Evolutionary conservation across 2,329 filamentous ascomycete species (phyloP), one percentile per base, ranked within the genome.

Genomic region (Monilinia aucupariae): DNA sequence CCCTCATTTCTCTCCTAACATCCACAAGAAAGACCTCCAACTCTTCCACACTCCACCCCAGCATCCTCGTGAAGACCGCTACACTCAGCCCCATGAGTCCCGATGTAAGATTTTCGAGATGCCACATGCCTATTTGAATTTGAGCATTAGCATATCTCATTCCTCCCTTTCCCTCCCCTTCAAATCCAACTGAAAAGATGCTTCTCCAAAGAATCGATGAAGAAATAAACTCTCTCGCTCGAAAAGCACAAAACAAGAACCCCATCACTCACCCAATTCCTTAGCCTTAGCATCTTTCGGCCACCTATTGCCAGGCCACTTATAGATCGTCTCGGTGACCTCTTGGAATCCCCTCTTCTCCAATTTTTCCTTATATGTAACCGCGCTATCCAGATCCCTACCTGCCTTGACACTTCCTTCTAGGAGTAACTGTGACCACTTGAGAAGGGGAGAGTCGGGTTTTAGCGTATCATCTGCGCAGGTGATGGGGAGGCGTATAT

Each of bases 21-120:
- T 78, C 74, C 22, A 79, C 72, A n/a, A 82, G 74, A 61, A 80
- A 79, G 9, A 79, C 62, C 68, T 82, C 78, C 17, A 81, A 77
- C 64, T 81, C 73, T 34, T 80, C 77, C 30, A 74, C 74, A 25
- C 72, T 74, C 81, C 80, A 83, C 1, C 74, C 74, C 54, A 82
- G 71, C 1, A 79, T 76, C 30, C 79, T 75, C 2, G 79, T 81
- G 67, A 82, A 74, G 22, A 79, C 66, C 82, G 78, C 17, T 80
- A 69, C 13, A 78, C 59, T 61, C n/a, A 61, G 9, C 12, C 59
- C 59, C 13, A 39, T 45, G 6, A 54, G n/a, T 1, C 59, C 59
- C 5, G 20, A 20, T 3, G 30, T 5, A 4, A 55, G 20, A 34
- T 61, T 61, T 47, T 54, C 59, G 4, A 25, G 39, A 47, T 43